phyloP scores from a whole-genome alignment of 164 flowering plant genomes.

The Paratinospora sagittata region DNA sequence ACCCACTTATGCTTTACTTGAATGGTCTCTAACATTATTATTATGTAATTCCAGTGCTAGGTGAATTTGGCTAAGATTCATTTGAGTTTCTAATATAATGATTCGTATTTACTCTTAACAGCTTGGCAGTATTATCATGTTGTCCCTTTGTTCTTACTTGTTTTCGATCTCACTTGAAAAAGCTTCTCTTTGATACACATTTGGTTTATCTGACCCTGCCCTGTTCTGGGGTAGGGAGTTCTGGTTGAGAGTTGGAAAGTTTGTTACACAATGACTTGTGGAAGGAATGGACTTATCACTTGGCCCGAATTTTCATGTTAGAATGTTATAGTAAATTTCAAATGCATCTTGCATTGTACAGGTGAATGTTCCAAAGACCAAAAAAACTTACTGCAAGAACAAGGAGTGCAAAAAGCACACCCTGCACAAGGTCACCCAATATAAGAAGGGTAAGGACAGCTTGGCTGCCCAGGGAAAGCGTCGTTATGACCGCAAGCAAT shows the following conservation, averaged over 20 bases:
- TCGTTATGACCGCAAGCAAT: constrained; percentile 18
- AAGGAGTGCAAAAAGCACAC: constrained; percentile 22
- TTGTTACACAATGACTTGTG: background rate
- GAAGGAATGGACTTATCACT: background rate
- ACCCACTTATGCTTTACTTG: no score
- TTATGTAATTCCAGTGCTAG: no score
- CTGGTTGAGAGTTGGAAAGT: background rate
- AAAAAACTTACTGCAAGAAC: constrained; percentile 18
- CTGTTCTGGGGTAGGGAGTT: no score
- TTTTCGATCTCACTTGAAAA: no score
- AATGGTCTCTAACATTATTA: no score
- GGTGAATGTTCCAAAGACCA: constrained; percentile 21
- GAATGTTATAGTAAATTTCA: background rate
- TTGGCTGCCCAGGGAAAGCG: constrained; percentile 19
- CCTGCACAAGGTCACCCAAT: constrained; percentile 18
- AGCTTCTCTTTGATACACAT: no score
- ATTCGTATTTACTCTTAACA: no score
- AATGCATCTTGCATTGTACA: background rate
- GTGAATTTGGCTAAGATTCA: no score
- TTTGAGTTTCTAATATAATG: no score
- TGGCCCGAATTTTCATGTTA: background rate
- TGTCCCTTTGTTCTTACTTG: no score
- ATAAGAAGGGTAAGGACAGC: constrained; percentile 19
- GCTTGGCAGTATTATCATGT: no score
- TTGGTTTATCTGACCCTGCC: no score